A percentile compares a stretch with the other conserved stretches of the same genome.
Conservation (phyloP, 2,329 filamentous ascomycete genomes). For the Neospermospora avenae region DNA sequence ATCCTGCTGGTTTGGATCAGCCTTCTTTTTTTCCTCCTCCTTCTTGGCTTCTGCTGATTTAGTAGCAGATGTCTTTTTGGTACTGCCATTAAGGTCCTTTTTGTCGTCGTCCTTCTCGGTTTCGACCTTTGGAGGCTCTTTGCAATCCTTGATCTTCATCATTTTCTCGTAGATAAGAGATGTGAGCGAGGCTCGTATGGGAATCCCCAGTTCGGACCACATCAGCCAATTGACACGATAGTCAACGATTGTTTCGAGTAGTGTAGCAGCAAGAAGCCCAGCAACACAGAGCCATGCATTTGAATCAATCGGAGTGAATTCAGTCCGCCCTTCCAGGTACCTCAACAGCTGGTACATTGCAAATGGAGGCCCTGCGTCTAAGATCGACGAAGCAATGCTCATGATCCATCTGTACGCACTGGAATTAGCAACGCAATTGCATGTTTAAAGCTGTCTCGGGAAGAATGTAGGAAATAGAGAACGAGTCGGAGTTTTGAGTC, state of each 20-base stretch:
- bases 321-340: conserved; percentile 22
- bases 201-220: conserved; percentile 34
- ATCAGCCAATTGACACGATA: conserved; percentile 19
- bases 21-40: conserved; percentile 39
- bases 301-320: conserved; percentile 11
- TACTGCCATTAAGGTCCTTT: background rate
- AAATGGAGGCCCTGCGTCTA: conserved; percentile 21
- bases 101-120: conserved; percentile 44
- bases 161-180: conserved; percentile 73
- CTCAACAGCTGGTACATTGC: conserved; percentile 24
- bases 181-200: conserved; percentile 65
- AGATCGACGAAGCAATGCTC: conserved; percentile 14
- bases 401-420: conserved; percentile 6
- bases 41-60: conserved; percentile 25
- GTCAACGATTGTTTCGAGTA: conserved; percentile 14
- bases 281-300: conserved; percentile 26
- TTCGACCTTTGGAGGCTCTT: conserved; percentile 38
- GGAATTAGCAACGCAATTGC: no score
- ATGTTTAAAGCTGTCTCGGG: no score
- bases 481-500: no score
- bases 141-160: conserved; percentile 67
- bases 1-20: conserved; percentile 60
- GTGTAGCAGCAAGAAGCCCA: conserved; percentile 39
- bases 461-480: no score
- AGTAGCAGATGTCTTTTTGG: conserved; percentile 27